These are phyloP conservation scores for Plasmodium relictum DNA, from an alignment of 169 alveolate genomes.

Conservation along the genomic window DNA sequence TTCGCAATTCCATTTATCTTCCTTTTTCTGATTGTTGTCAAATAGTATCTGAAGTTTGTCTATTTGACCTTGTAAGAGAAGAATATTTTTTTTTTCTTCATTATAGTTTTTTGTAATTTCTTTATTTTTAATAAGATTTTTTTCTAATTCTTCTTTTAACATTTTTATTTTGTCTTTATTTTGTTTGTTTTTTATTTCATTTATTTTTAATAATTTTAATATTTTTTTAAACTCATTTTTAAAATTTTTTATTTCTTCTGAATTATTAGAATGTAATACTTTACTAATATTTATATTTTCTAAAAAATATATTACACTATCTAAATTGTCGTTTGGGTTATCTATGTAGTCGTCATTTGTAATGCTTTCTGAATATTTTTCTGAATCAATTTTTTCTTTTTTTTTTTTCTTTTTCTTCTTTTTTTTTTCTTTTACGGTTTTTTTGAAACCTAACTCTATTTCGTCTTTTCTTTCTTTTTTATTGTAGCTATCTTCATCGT, in stretches of 20 bases:
- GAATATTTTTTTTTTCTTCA: conserved; percentile 43
- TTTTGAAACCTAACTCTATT: neutral
- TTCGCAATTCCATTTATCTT: conserved; percentile 57
- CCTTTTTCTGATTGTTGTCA: conserved; percentile 70
- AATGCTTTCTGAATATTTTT: neutral
- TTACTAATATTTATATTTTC: neutral
- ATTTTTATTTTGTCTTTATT: conserved; percentile 1
- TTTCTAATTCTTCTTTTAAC: conserved; percentile 43
- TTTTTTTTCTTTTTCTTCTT: conserved; percentile 25
- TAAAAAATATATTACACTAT: conserved; percentile 10
- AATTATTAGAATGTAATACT: too few species aligned
- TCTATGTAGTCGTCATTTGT: neutral
- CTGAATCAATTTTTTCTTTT: neutral
- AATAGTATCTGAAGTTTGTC: conserved; percentile 41
- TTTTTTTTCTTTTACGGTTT: neutral
- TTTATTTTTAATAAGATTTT: conserved; percentile 7
- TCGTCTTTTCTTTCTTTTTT: neutral
- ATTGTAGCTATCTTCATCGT: neutral
- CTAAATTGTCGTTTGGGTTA: neutral
- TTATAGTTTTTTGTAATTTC: conserved; percentile 39
- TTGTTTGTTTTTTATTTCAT: conserved; percentile 11
- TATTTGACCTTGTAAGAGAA: conserved; percentile 25
- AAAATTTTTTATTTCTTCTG: neutral
- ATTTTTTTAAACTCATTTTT: conserved; percentile 9
- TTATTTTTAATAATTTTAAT: conserved; percentile 1